Evolutionary conservation across 495 filamentous ascomycete species (phyloP).

Genomic region (Aspergillus taichungensis): DNA sequence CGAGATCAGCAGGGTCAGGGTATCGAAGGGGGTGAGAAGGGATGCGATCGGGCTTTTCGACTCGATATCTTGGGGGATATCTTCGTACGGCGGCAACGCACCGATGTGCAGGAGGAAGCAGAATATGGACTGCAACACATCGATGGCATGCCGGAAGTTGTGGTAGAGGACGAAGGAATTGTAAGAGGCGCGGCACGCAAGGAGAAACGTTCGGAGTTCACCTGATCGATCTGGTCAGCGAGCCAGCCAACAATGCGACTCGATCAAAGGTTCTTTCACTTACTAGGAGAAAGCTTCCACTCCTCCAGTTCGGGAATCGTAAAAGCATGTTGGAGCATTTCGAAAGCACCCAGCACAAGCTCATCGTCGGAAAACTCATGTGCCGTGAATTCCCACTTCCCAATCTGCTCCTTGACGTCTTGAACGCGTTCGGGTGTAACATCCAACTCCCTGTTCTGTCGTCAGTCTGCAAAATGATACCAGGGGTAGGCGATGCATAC

Average conservation of each 20-base stretch:
- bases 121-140: slow-evolving; percentile 91
- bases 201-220: slow-evolving; percentile 67
- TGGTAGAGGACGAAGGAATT: slow-evolving; percentile 97
- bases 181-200: slow-evolving; percentile 80
- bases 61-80: slow-evolving; percentile 13
- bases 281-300: slow-evolving; percentile 71
- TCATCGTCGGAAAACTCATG: slow-evolving; percentile 87
- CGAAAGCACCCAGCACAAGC: slow-evolving; percentile 63
- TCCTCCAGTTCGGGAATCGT: slow-evolving; percentile 68
- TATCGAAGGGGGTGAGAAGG: slow-evolving; percentile 74
- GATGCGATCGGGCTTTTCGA: slow-evolving; percentile 54
- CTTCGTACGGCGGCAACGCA: slow-evolving; percentile 57
- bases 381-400: slow-evolving; percentile 78
- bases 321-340: slow-evolving; percentile 87
- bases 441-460: slow-evolving; percentile 25
- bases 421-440: slow-evolving; percentile 49
- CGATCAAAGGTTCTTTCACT: slow-evolving; percentile 10
- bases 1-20: slow-evolving; percentile 79
- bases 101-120: slow-evolving; percentile 82
- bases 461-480: neutral
- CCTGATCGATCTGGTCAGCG: slow-evolving; percentile 15
- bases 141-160: slow-evolving; percentile 94
- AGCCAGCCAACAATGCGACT: neutral
- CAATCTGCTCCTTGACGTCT: slow-evolving; percentile 59
- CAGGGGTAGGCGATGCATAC: slow-evolving; percentile 1